Evolutionary conservation across 2,329 filamentous ascomycete genomes (phyloP), one percentile per base, ranked within the genome.

Genomic region (Fusarium drepaniforme): DNA sequence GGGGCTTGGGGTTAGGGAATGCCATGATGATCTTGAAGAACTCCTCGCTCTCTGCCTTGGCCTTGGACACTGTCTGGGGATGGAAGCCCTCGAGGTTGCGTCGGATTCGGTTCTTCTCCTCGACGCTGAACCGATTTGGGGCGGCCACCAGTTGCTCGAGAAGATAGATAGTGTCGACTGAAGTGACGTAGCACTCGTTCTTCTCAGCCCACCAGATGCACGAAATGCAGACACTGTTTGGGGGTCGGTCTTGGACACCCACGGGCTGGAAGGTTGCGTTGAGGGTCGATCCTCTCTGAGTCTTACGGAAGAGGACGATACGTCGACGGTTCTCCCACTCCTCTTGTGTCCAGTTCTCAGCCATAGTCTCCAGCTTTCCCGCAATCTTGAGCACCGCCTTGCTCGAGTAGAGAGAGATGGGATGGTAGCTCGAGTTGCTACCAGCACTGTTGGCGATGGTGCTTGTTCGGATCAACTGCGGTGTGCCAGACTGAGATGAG

Each of bases 1-100:
- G 90, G 21, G 97, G 97, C 84, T 98, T 98, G 3, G 97, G 97
- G 71, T 93, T 94, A 15, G 95, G 95, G 81, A 98, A 98, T 2
- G 92, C 94, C 97, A 99, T 99, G 85, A 99, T 98, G 79, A 98
- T 90, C 86, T 98, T 98, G 91, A 98, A 98, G 84, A 98, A 98
- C 66, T 97, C 95, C 82, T 98, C 96, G 81, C 94, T 98, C 70
- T 98, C 96, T 1, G 92, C 81, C 84, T 97, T 98, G 68, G 92
- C 92, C 84, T 99, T 99, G 77, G 95, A 98, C 21, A 99, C 95
- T 0, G 97, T 99, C 74, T 95, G 85, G 1, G 97, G 97, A 40
- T 94, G 92, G 86, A 98, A 98, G 0, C 96, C 96, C 82, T 99
- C 97, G 38, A 99, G 88, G 80, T 99, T 99, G 73, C 97, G 92